Percentiles rank a stretch among this genome's conserved stretches.
phyloP scores from a whole-genome alignment of 768 basidiomycete genomes.

The Pulveroboletus sp. region DNA sequence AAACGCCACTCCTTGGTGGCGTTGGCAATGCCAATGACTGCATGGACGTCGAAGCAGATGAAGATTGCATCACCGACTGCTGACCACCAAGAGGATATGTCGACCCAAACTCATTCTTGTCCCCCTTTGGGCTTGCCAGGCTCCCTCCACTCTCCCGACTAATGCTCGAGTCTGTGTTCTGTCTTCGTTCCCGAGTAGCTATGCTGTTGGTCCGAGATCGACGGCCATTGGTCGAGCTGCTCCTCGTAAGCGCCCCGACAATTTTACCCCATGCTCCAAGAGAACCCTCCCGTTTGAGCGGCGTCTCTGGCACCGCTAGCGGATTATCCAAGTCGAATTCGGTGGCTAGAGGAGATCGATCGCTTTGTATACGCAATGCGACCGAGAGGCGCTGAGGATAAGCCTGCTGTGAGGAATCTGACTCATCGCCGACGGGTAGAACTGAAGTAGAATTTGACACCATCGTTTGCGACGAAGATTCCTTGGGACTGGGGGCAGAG shows the following conservation, averaged over 20 bases:
- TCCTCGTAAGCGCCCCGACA: slow-evolving; percentile 60
- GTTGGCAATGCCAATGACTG: slow-evolving; percentile 56
- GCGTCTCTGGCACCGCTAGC: slow-evolving; percentile 37
- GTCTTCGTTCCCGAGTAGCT: slow-evolving; percentile 57
- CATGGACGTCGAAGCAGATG: slow-evolving; percentile 61
- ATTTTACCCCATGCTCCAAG: slow-evolving; percentile 69
- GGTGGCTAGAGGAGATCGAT: slow-evolving; percentile 50
- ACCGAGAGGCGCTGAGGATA: slow-evolving; percentile 61
- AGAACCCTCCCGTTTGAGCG: slow-evolving; percentile 56
- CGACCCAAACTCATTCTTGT: slow-evolving; percentile 41
- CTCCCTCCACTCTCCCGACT: slow-evolving; percentile 77
- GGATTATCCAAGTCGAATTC: slow-evolving; percentile 50
- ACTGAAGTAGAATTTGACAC: slow-evolving; percentile 40
- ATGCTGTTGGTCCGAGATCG: slow-evolving; percentile 80
- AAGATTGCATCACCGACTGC: slow-evolving; percentile 54
- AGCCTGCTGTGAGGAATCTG: slow-evolving; percentile 45
- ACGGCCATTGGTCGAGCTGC: slow-evolving; percentile 62
- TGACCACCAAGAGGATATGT: slow-evolving; percentile 42
- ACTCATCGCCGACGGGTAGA: slow-evolving; percentile 41
- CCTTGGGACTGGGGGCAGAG: slow-evolving; percentile 42
- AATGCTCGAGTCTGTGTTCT: slow-evolving; percentile 66
- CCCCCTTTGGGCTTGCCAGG: slow-evolving; percentile 55
- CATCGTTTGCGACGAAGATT: slow-evolving; percentile 44
- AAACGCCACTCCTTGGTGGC: slow-evolving; percentile 53
- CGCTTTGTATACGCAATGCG: slow-evolving; percentile 54